phyloP scores from a whole-genome alignment of 257 asterid genomes.

The Capsicum baccatum region DNA sequence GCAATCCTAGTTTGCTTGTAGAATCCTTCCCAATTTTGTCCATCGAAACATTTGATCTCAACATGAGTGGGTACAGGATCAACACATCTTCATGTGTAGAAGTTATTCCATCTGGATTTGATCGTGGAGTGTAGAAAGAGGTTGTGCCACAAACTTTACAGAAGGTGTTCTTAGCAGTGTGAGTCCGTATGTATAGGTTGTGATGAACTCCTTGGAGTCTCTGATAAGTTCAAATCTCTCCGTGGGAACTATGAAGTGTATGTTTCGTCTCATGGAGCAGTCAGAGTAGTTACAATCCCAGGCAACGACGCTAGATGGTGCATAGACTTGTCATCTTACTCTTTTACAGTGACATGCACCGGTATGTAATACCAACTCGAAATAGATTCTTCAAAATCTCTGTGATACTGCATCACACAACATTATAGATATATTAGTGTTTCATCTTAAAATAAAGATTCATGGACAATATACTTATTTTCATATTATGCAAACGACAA shows the following conservation, averaged over 20 bases:
- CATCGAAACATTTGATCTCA: slow-evolving; percentile 67
- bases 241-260: slow-evolving; percentile 69
- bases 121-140: slow-evolving; percentile 76
- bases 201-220: slow-evolving; percentile 64
- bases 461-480: background rate
- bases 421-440: background rate
- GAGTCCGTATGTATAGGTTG: slow-evolving; percentile 86
- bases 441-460: background rate
- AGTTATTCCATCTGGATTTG: slow-evolving; percentile 80
- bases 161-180: slow-evolving; percentile 76
- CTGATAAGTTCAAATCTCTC: slow-evolving; percentile 63
- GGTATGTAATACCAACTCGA: slow-evolving; percentile 51
- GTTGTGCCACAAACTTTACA: slow-evolving; percentile 88
- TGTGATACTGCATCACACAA: background rate
- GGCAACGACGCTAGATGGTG: slow-evolving; percentile 60
- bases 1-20: slow-evolving; percentile 49
- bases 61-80: slow-evolving; percentile 69
- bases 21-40: slow-evolving; percentile 71
- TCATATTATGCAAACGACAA: background rate
- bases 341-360: slow-evolving; percentile 90
- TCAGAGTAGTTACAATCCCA: slow-evolving; percentile 83
- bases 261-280: slow-evolving; percentile 84
- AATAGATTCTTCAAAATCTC: background rate
- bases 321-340: slow-evolving; percentile 70
- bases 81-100: slow-evolving; percentile 57